Evolutionary conservation across 2,329 filamentous ascomycete species (phyloP), one percentile per base, ranked within the genome.

Genomic region (Botrytis porri): DNA sequence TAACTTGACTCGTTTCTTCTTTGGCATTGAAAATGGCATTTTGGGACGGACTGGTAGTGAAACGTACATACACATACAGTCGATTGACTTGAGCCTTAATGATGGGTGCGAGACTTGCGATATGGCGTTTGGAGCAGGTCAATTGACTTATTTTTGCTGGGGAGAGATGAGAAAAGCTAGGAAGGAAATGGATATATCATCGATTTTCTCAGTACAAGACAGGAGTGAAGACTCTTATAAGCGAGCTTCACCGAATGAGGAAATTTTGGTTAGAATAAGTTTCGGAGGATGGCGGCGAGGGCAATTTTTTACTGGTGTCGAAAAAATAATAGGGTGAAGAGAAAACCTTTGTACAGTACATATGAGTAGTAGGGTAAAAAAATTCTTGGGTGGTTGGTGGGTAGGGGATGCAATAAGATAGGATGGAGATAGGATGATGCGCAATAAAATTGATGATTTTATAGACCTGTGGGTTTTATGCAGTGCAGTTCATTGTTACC

Each of bases 291-390:
- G 43, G 32, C 2, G 29, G 59, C 16, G 29, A n/a, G 14, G 35
- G 3, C 12, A 6, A 20, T 39, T 54, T n/a, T 54, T 29, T 51
- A 51, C 39, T 54, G 45, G 41, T 35, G 32, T n/a, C 6, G 43
- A 37, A 39, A 39, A 66, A 39, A 51, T 45, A 2, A 29, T 25
- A n/a, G 61, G n/a, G n/a, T 8, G n/a, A 45, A 22, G 18, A 25
- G 22, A 22, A 1, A 39, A 22, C 25, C 22, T 67, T 67, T 54
- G 48, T 67, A 67, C 45, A 39, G 64, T 66, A 66, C 22, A 51
- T n/a, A 22, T 35, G 60, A 62, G n/a, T 66, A n/a, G 64, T 66
- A 66, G 64, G 64, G 43, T 66, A 66, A 10, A 66, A 66, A 66
- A 66, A 14, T 39, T 54, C 32, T 67, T 39, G 45, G 35, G 25